Evolutionary conservation across 106 monocot genomes (phyloP).

Genomic region (Phalaenopsis aphrodite): DNA sequence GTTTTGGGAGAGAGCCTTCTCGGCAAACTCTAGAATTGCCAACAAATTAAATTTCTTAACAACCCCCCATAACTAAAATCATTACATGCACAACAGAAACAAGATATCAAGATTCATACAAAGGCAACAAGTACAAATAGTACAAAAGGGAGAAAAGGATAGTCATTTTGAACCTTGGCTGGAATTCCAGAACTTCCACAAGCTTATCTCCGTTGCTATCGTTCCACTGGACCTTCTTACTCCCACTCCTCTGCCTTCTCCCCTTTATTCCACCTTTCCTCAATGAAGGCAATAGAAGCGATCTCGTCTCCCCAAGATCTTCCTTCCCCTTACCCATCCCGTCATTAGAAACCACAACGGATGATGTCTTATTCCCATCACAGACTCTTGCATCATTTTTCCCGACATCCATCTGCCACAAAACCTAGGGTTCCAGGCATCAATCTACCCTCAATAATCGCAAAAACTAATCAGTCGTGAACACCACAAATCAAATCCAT

Average conservation of each 20-base stretch:
- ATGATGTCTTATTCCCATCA: conserved; percentile 5
- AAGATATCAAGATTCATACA: not conserved
- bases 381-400: not conserved
- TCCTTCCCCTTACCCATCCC: conserved; percentile 8
- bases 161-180: conserved; percentile 31
- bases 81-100: not conserved
- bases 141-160: not conserved
- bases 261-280: conserved; percentile 22
- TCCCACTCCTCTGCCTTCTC: conserved; percentile 23
- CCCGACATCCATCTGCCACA: not conserved
- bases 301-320: conserved; percentile 18
- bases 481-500: not conserved
- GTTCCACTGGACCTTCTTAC: conserved; percentile 57
- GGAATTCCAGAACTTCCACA: conserved; percentile 45
- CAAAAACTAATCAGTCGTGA: not conserved
- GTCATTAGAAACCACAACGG: conserved; percentile 9
- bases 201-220: conserved; percentile 51
- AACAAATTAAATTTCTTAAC: not conserved
- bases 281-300: conserved; percentile 14
- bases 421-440: conserved; percentile 5
- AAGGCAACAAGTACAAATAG: not conserved
- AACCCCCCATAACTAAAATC: not conserved
- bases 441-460: not conserved
- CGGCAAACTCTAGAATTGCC: too few relatives aligned
- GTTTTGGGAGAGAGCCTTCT: too few relatives aligned